Base-by-base conservation (phyloP, 108 stramenopile genomes). In the Skeletonema potamos region DNA sequence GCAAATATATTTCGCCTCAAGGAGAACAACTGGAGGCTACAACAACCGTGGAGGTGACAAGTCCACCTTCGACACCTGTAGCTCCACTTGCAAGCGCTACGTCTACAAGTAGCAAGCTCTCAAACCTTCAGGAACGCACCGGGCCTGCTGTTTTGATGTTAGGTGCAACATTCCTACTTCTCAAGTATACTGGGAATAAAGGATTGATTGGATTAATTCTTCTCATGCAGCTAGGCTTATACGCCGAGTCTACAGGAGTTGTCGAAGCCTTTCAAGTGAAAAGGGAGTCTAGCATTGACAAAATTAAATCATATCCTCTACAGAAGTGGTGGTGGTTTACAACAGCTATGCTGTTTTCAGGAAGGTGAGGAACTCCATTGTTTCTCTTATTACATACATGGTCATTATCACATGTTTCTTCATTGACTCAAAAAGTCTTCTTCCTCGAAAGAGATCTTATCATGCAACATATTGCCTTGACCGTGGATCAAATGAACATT, bases 321-420 rank as follows among this genome's bases (percentile, higher is more conserved):
- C 76, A 79, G 54, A 87, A 90, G 41, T 90, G 85, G 84, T 90
- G 84, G 85, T 87, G 85, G 87, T 90, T 88, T 68, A 62, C 65
- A 9, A 85, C 89, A 24, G 76, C 75, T 39, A 29, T 73, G 64
- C 58, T 84, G 74, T 54, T 55, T 18, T 73, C 65, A 39, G 72
- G 79, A 57, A 62, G 61, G 68, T 72, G 43, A 27, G 64, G 22
- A 41, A 32, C 44, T 30, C 12, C 8, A 8, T 57, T 22, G 26
- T 17, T 27, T 54, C 9, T 46, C 6, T 57, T 27, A 36, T 51
- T 36, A 44, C 55, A 13, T 22, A 13, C n/a, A 12, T 68, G 10
- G 28, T 46, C 24, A 41, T 46, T 26, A 30, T 36, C 1, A 57
- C 15, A 39, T 46, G n/a, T 15, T 69, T 30, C 36, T n/a, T 6